Evolutionary conservation across 75 land plant genomes (phyloP), one percentile per base, ranked within the genome.

Genomic region (Selaginella moellendorffii): DNA sequence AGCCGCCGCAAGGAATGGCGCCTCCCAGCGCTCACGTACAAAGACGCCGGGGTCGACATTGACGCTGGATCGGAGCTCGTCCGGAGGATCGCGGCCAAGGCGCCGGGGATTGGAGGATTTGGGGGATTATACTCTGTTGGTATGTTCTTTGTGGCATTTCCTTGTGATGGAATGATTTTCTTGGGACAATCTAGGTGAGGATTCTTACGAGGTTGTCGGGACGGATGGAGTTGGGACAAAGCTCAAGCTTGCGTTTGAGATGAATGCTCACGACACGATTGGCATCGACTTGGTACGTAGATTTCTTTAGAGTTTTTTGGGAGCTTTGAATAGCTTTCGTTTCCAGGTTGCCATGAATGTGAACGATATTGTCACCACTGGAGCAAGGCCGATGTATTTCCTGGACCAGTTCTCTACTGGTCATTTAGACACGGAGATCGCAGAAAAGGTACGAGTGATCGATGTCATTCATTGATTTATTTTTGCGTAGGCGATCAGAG

Each of bases 191-290:
- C 5, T 14, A 36, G 46, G 46, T 36, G 46, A 36, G 5, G 46
- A 36, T 36, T 36, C 10, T 14, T 36, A 36, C 14, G 46, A 36
- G 46, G 46, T 36, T 36, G 46, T 36, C 53, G 96, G 99, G 8
- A 95, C 99, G 18, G 99, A 95, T 78, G 99, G 99, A 62, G 99
- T 95, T 29, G 99, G 99, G 18, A 90, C 99, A 1, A 95, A 95
- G 68, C 81, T 95, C 9, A 93, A 89, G 77, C 90, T 93, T 69
- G 98, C 98, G 20, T 93, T 93, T 74, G 96, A 93, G 58, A 81
- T 84, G 65, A 83, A 80, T 21, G 77, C 77, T 23, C 98, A 93
- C 68, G 90, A 88, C 46, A 93, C 98, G 0, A 85, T 93, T 68
- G 98, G 98, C 28, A 79, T 89, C 65, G 99, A 95, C 76, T 53